Base-by-base conservation (phyloP, 2,329 filamentous ascomycete species). In the Pseudogymnoascus sp. region DNA sequence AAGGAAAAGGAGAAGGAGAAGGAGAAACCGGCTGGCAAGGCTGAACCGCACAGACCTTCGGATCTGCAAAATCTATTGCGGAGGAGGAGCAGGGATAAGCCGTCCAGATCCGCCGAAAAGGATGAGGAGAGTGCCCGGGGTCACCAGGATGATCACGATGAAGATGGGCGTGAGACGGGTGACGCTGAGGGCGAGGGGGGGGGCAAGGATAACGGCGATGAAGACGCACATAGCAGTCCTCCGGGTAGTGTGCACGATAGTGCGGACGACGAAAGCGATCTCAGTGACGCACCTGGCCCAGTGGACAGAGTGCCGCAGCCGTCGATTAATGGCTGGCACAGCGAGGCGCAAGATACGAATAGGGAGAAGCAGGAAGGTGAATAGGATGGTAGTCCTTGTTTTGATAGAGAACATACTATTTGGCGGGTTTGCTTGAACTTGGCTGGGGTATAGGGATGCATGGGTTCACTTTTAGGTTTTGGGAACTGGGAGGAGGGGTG, bases 201-300 rank as follows among this genome's bases (percentile, higher is more conserved):
- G 25, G 27, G 31, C 60, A 63, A 59, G 62, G 62, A 35, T 27
- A 36, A 63, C 12, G 59, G 39, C 4, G 60, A 58, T 31, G 45
- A 48, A 5, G 62, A 58, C 45, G 40, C 48, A 27, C 48, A 55
- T 18, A 55, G 48, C 15, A 55, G 48, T 18, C 48, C 60, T 7
- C 66, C 66, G 6, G 72, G 71, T 8, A 74, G 78, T 58, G 69
- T 80, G 0, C 77, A 82, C 45, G 80, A 81, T 62, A 76, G 75
- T 65, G 80, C 79, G 0, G 80, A 82, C 65, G 80, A 82, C 63
- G 80, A 82, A 65, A 81, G 78, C 64, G 80, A 83, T 70, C 71
- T 83, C 2, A 81, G 78, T 62, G 80, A 82, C 67, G 72, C 81
- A 10, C 71, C 71, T 8, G 48, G 48, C 2, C 48, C 48, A 33